phyloP scores from a whole-genome alignment of 371 early-diverging fungal genomes.

The Syncephalastrum racemosum region DNA sequence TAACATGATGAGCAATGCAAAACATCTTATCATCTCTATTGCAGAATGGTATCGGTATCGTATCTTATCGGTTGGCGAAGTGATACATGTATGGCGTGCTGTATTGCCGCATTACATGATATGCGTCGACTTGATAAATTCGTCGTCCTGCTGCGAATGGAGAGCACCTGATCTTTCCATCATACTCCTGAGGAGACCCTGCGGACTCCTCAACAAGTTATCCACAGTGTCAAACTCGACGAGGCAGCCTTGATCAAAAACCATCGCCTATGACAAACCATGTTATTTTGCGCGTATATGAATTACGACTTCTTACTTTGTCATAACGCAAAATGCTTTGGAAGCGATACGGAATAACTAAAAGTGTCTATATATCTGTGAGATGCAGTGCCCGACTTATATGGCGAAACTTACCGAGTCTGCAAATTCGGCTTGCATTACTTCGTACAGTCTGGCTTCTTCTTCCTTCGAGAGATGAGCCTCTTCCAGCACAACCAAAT shows the following conservation, averaged over 20 bases:
- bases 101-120: too few species aligned
- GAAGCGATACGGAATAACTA: slow-evolving; percentile 83
- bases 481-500: slow-evolving; percentile 82
- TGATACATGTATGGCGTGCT: too few species aligned
- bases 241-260: slow-evolving; percentile 70
- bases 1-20: too few species aligned
- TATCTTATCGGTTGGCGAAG: too few species aligned
- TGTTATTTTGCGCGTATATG: neutral
- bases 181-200: slow-evolving; percentile 30
- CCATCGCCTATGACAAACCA: slow-evolving; percentile 25
- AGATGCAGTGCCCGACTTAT: neutral
- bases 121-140: too few species aligned
- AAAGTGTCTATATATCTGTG: slow-evolving; percentile 58
- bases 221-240: slow-evolving; percentile 76
- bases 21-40: too few species aligned
- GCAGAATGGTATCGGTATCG: too few species aligned
- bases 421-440: slow-evolving; percentile 78
- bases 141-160: slow-evolving; percentile 9
- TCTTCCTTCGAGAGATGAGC: slow-evolving; percentile 68
- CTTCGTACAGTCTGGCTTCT: slow-evolving; percentile 71
- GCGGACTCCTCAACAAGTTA: slow-evolving; percentile 30
- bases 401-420: slow-evolving; percentile 44
- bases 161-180: slow-evolving; percentile 35
- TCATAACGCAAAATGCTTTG: slow-evolving; percentile 67
- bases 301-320: slow-evolving; percentile 21